Evolutionary conservation across 139 green algal species (phyloP), one percentile per base, ranked within the genome.

Genomic region (Chlorella sorokiniana): DNA sequence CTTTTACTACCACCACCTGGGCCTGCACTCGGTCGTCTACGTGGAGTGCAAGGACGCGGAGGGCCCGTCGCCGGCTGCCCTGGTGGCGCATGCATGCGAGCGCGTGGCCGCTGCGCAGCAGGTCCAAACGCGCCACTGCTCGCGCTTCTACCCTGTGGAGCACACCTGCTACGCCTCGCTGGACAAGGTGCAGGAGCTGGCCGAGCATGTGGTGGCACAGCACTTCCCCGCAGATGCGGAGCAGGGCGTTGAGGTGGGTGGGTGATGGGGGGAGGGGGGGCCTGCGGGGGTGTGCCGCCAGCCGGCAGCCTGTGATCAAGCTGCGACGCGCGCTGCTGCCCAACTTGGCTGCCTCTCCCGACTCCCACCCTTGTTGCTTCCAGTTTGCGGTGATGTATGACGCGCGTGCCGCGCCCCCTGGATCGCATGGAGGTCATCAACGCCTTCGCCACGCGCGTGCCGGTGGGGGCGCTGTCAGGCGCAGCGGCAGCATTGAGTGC

Each of bases 381-480:
- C 86, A 90, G 78, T 91, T 88, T 81, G 80, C 87, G 6, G 87
- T 92, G 42, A 37, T 78, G n/a, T 90, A 84, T 52, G 83, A 91
- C 42, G 85, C 87, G 65, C 76, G 88, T 20, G 84, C 84, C 11
- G 83, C 84, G 56, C 68, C 68, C 54, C 27, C 44, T 92, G 29
- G 77, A 92, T 45, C 73, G 88, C 54, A 90, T 92, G 87, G 63
- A 77, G 9, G 83, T 91, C 71, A 91, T 92, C 62, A 82, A 92
- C 71, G 74, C 81, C 2, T 85, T 91, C 45, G 86, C 81, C 59
- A 81, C 4, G 4, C 41, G 35, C 1, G 51, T 79, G 33, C 52
- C 59, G 56, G 74, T 79, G 52, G 37, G 72, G n/a, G n/a, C n/a
- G n/a, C n/a, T n/a, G n/a, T n/a, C n/a, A n/a, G n/a, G n/a, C n/a